Base-by-base conservation (phyloP, 371 early-diverging fungal species). In the Mortierella sp. region DNA sequence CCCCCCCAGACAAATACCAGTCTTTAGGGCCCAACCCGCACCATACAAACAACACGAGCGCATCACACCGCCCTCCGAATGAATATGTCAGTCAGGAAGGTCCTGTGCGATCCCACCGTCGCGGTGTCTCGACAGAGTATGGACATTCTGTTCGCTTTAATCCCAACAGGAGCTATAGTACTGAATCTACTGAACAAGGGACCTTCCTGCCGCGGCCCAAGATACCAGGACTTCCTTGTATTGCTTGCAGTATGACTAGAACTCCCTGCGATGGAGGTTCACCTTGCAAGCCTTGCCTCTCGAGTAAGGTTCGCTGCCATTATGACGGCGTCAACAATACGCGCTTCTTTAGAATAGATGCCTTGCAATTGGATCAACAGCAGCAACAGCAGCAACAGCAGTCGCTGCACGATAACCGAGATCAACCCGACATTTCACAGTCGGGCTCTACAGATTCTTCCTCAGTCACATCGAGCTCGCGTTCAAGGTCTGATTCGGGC, bases 301-400 rank as follows among this genome's bases (percentile, higher is more conserved):
- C 47, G 30, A 60, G n/a, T 50, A 60, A 57, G 24, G 41, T 61
- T 18, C 69, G 76, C 2, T 74, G 76, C 31, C 61, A 65, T 30
- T 74, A 74, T 23, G 69, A 74, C 18, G 73, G 63, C n/a, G 56
- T 64, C 45, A 73, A 67, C 43, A 73, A 73, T 53, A 67, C 63
- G 24, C 63, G 64, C 18, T 73, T 73, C 54, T 73, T 73, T 64
- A 64, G 68, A 7, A 73, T 73, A 7, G 68, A 73, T 27, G 60
- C 63, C n/a, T 34, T 73, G 28, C 73, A 63, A 21, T 43, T 73
- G 21, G 64, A 67, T 23, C 66, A 61, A 2, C 50, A 45, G 23
- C 42, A 55, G 16, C 52, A 58, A 19, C 43, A 41, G 38, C 54
- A 42, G 23, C 28, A 54, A 34, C 10, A 48, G 6, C 34, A 54